phyloP scores from a whole-genome alignment of 495 filamentous ascomycete genomes.

The Letharia lupina region DNA sequence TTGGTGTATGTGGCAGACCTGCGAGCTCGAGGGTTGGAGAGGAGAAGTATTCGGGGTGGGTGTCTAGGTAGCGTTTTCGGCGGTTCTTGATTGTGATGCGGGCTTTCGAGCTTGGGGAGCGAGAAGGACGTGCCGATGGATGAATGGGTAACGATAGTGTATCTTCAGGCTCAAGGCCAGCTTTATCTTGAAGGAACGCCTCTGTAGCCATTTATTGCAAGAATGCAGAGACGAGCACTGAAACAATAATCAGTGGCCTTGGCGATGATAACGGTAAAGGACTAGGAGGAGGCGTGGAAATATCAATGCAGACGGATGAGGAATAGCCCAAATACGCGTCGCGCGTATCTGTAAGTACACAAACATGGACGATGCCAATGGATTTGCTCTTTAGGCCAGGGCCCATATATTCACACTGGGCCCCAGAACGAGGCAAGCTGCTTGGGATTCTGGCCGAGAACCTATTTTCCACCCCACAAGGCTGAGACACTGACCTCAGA shows the following conservation, averaged over 20 bases:
- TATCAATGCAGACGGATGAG: neutral
- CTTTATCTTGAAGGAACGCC: neutral
- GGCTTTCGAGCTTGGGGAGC: conserved; percentile 22
- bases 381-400: neutral
- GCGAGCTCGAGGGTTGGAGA: conserved; percentile 51
- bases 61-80: conserved; percentile 55
- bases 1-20: conserved; percentile 38
- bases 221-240: neutral
- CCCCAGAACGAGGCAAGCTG: neutral
- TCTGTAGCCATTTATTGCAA: neutral
- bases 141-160: neutral
- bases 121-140: neutral
- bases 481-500: neutral
- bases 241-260: neutral
- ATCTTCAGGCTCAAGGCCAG: neutral
- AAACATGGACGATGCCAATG: neutral
- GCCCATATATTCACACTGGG: neutral
- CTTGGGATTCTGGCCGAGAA: neutral
- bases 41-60: conserved; percentile 56
- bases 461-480: neutral
- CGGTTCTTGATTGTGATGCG: conserved; percentile 50
- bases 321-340: neutral
- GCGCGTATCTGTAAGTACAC: neutral
- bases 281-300: neutral
- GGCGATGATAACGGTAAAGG: neutral